Evolutionary conservation across 495 filamentous ascomycete genomes (phyloP).

Genomic region (Friedmanniomyces endolithicus): DNA sequence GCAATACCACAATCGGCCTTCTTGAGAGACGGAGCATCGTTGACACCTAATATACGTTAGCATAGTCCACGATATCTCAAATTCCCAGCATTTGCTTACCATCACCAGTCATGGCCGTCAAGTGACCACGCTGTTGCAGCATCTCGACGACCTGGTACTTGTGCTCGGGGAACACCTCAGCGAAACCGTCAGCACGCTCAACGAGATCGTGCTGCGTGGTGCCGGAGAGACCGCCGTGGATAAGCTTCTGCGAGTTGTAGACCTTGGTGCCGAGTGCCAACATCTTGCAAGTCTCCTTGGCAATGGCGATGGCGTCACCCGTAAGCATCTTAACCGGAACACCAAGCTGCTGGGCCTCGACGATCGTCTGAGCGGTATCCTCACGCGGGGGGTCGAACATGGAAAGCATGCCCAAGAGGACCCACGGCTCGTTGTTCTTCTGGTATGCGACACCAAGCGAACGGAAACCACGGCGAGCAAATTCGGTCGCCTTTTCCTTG

Average conservation of each 20-base stretch:
- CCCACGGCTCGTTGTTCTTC: slow-evolving; percentile 38
- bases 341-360: slow-evolving; percentile 64
- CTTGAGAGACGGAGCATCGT: slow-evolving; percentile 61
- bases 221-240: slow-evolving; percentile 61
- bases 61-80: background rate
- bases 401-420: slow-evolving; percentile 61
- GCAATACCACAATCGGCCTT: slow-evolving; percentile 68
- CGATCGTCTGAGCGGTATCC: slow-evolving; percentile 65
- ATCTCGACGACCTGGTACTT: slow-evolving; percentile 71
- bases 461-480: slow-evolving; percentile 70
- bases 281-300: slow-evolving; percentile 74
- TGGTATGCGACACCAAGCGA: slow-evolving; percentile 59
- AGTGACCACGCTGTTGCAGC: slow-evolving; percentile 60
- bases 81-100: slow-evolving; percentile 18
- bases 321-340: slow-evolving; percentile 69
- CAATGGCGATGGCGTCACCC: slow-evolving; percentile 68
- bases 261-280: slow-evolving; percentile 65
- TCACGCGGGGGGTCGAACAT: slow-evolving; percentile 72
- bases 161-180: slow-evolving; percentile 66
- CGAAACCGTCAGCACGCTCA: slow-evolving; percentile 65
- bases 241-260: slow-evolving; percentile 63
- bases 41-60: slow-evolving; percentile 40
- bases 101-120: slow-evolving; percentile 66
- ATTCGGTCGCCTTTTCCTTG: slow-evolving; percentile 58
- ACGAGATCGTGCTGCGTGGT: slow-evolving; percentile 64